Evolutionary conservation across 345 rosid species (phyloP).

Genomic region (Lenwebbia sp.): DNA sequence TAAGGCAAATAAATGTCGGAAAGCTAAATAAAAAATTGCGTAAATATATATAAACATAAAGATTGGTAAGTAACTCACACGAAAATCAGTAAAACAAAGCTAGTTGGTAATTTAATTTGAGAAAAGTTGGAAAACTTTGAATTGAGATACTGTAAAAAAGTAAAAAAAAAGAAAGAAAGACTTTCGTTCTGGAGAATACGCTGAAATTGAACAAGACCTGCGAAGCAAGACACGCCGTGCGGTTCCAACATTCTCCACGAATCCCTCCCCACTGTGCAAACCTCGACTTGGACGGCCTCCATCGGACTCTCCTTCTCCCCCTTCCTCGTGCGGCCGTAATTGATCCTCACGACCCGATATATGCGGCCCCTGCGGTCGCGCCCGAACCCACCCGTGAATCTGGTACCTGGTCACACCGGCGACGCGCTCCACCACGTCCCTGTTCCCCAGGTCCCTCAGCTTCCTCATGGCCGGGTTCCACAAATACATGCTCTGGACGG

Average conservation of each 20-base stretch:
- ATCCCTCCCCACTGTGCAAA: not conserved
- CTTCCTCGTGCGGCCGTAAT: not conserved
- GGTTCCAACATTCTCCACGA: not conserved
- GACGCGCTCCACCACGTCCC: not conserved
- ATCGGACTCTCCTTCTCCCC: not conserved
- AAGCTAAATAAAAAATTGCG: too few relatives aligned
- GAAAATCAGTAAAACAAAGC: too few relatives aligned
- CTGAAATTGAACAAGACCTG: not conserved
- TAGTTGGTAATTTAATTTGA: too few relatives aligned
- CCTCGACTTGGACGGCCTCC: not conserved
- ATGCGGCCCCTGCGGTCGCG: not conserved
- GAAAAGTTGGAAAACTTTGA: too few relatives aligned
- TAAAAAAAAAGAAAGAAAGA: too few relatives aligned
- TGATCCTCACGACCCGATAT: not conserved
- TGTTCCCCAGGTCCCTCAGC: not conserved
- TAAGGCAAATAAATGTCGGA: too few relatives aligned
- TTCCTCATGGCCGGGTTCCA: not conserved
- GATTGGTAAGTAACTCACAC: too few relatives aligned
- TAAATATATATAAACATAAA: too few relatives aligned
- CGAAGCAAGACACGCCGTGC: not conserved
- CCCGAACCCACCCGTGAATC: not conserved
- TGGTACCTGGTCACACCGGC: not conserved
- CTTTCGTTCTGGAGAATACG: too few relatives aligned
- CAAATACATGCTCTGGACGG: not conserved
- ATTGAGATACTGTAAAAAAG: too few relatives aligned